Percentiles rank a stretch among this genome's conserved stretches.
Conservation (phyloP, 1,139 yeast genomes). For the Pichia sp. region DNA sequence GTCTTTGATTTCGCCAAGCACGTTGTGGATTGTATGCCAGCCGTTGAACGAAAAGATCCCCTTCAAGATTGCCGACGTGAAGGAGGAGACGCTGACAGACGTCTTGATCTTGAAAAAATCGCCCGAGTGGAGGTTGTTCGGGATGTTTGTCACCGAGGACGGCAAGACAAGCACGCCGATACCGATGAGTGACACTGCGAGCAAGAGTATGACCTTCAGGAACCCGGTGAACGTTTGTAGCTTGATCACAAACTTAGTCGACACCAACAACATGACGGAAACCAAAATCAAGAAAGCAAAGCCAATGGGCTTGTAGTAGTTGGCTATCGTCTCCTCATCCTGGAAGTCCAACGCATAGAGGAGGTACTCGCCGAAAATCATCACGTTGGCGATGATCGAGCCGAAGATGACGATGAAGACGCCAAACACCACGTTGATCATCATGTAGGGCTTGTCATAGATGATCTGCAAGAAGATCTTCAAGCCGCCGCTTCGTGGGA, state of each 20-base stretch:
- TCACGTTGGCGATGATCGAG: constrained; percentile 57
- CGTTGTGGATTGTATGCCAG: constrained; percentile 59
- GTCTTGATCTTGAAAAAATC: constrained; percentile 33
- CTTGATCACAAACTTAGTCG: constrained; percentile 47
- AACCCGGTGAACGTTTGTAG: constrained; percentile 51
- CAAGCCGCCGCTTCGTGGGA: constrained; percentile 72
- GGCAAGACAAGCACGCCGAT: constrained; percentile 49
- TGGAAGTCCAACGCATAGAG: constrained; percentile 35
- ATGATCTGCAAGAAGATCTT: constrained; percentile 66
- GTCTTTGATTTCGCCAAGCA: constrained; percentile 53
- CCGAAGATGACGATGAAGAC: constrained; percentile 60
- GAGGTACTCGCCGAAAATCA: constrained; percentile 68
- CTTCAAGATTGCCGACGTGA: constrained; percentile 49
- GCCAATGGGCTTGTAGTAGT: constrained; percentile 40
- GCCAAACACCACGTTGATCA: constrained; percentile 57
- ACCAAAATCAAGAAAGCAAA: constrained; percentile 40
- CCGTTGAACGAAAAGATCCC: constrained; percentile 56
- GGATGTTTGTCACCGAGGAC: constrained; percentile 30
- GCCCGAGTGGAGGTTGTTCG: constrained; percentile 28
- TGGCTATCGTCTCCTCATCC: constrained; percentile 24
- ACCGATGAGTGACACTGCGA: constrained; percentile 45
- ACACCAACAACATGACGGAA: constrained; percentile 44
- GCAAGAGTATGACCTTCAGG: constrained; percentile 44
- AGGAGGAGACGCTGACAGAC: constrained; percentile 38
- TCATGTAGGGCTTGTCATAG: constrained; percentile 53